Base-by-base conservation (phyloP, 108 stramenopile genomes). In the Fistulifera pelliculosa region DNA sequence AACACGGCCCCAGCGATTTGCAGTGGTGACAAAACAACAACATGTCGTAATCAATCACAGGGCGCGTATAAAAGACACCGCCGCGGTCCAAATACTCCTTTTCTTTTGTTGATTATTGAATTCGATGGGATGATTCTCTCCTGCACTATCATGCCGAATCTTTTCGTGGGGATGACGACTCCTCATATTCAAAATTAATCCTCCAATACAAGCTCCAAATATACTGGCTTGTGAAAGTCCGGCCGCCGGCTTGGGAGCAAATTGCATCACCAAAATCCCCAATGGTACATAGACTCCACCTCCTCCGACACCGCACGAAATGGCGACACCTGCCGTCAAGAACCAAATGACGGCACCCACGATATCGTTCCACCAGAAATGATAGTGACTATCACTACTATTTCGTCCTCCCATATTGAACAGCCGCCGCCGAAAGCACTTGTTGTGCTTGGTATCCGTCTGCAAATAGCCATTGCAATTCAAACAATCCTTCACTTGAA, bases 271-370 rank as follows among this genome's bases (percentile, higher is more conserved):
- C 4, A 84, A 49, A 26, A 84, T 84, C 11, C 82, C 82, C 12
- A 84, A 50, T 27, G 82, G 82, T 4, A 84, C 82, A 45, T 75
- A 84, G 53, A 84, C 77, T 18, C 82, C 82, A 28, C 82, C 82
- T 25, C 82, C 82, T 21, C 82, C 82, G 0, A 84, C 82, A 52
- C 82, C 82, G 53, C 78, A 77, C 21, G 82, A 75, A 4, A 73
- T 80, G 44, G 78, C 76, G 31, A 75, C 51, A 17, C 64, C 68
- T 4, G 83, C 71, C 2, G 79, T 64, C 35, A 64, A 41, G 63
- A 80, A 80, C 79, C 79, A 85, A 25, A 85, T 65, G 35, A 85
- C 51, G 28, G 77, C 52, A 16, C 71, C 83, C 23, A 74, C 56
- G 50, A 80, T 62, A 54, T 85, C 83, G 38, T 50, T 51, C 74